Evolutionary conservation across 768 basidiomycete genomes (phyloP).

Genomic region (Hypholoma sublateritium): DNA sequence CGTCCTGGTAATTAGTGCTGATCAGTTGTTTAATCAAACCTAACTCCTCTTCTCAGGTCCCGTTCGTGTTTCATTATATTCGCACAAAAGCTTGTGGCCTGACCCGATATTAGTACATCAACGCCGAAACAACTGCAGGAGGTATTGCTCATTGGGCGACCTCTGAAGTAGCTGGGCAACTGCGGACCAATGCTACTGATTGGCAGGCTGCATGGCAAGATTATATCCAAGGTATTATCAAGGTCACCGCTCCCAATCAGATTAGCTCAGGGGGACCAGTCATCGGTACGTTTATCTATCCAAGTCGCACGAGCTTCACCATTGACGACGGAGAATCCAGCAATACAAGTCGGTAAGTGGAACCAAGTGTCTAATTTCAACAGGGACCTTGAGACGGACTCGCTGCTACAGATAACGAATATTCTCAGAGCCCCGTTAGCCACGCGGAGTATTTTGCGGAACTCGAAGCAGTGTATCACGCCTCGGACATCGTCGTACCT

Average conservation of each 20-base stretch:
- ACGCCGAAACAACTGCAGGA: slow-evolving; percentile 80
- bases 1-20: slow-evolving; percentile 56
- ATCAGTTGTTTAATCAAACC: too few relatives aligned
- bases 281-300: slow-evolving; percentile 46
- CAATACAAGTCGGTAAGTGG: slow-evolving; percentile 29
- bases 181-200: slow-evolving; percentile 76
- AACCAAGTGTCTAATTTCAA: too few relatives aligned
- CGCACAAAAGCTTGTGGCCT: neutral
- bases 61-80: slow-evolving; percentile 24
- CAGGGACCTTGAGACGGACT: neutral
- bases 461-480: slow-evolving; percentile 54
- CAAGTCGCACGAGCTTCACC: neutral
- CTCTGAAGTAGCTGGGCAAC: slow-evolving; percentile 56
- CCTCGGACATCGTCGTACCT: slow-evolving; percentile 63
- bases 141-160: slow-evolving; percentile 74
- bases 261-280: slow-evolving; percentile 74
- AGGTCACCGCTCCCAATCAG: slow-evolving; percentile 61
- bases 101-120: slow-evolving; percentile 52
- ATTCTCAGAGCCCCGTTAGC: slow-evolving; percentile 46
- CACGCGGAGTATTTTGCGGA: slow-evolving; percentile 61
- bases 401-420: slow-evolving; percentile 65
- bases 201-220: slow-evolving; percentile 70
- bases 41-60: slow-evolving; percentile 28
- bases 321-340: slow-evolving; percentile 12
- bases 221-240: slow-evolving; percentile 68